These are phyloP conservation scores for Camelina neglecta DNA, from an alignment of 345 rosid species.

Conservation along the genomic window DNA sequence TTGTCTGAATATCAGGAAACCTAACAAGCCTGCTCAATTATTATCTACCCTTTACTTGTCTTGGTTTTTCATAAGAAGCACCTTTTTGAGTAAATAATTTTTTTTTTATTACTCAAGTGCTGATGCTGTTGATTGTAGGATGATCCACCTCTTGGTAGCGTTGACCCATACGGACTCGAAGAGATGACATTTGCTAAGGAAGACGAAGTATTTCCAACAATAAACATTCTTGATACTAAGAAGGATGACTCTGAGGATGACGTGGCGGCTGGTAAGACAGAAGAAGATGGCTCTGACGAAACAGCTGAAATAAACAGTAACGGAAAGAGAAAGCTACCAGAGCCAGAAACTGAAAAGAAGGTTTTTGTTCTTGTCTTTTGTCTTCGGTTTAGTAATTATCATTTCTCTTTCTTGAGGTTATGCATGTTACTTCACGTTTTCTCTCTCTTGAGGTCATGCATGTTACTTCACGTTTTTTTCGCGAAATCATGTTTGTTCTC, in stretches of 20 bases:
- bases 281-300: constrained; percentile 51
- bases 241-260: constrained; percentile 38
- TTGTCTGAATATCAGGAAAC: constrained; percentile 21
- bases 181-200: constrained; percentile 86
- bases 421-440: constrained; percentile 26
- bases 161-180: constrained; percentile 61
- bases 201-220: constrained; percentile 72
- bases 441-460: constrained; percentile 31
- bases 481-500: constrained; percentile 14
- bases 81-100: background rate
- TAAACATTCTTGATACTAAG: constrained; percentile 48
- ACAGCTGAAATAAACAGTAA: constrained; percentile 48
- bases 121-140: constrained; percentile 51
- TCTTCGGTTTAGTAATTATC: constrained; percentile 7
- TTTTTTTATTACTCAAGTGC: background rate
- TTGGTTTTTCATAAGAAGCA: constrained; percentile 5
- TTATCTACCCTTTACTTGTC: background rate
- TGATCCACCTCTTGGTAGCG: constrained; percentile 36
- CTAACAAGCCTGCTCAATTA: background rate
- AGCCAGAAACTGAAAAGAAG: constrained; percentile 68
- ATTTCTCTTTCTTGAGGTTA: constrained; percentile 24
- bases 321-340: constrained; percentile 74
- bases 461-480: constrained; percentile 10
- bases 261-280: constrained; percentile 44
- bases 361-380: constrained; percentile 43